Percentiles rank a stretch among this genome's conserved stretches.
These are phyloP conservation scores for Phaeoacremonium minimum DNA, from an alignment of 2,329 filamentous ascomycete species.

Conservation along the genomic window DNA sequence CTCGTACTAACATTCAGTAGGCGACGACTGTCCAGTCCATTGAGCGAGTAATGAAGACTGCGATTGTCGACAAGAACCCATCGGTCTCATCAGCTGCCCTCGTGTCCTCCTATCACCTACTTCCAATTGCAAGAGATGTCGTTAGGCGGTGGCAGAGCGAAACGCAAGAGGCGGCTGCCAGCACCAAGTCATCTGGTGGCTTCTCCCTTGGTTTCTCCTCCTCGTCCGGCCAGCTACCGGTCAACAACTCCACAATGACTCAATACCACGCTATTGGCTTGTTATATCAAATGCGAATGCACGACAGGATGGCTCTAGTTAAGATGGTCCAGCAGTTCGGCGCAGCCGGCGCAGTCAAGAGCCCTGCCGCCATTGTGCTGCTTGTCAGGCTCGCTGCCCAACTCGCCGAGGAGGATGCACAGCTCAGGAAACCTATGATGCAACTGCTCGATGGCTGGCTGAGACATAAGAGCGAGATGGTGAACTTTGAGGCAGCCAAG, in stretches of 20 bases:
- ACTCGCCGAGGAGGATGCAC: conserved; percentile 86
- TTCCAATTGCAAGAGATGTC: conserved; percentile 92
- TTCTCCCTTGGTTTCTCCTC: conserved; percentile 92
- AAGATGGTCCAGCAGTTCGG: conserved; percentile 99
- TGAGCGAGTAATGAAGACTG: conserved; percentile 97
- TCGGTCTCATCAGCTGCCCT: conserved; percentile 95
- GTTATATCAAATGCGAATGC: conserved; percentile 94
- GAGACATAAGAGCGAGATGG: conserved; percentile 98
- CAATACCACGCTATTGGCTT: conserved; percentile 98
- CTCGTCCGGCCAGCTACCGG: conserved; percentile 66
- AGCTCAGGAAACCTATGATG: conserved; percentile 93
- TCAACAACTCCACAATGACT: conserved; percentile 94
- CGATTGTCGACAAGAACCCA: conserved; percentile 97
- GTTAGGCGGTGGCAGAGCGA: conserved; percentile 98
- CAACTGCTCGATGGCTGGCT: conserved; percentile 93
- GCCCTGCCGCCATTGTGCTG: conserved; percentile 86
- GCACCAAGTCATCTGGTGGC: conserved; percentile 80
- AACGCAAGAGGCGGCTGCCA: conserved; percentile 92
- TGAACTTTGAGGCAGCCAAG: conserved; percentile 98
- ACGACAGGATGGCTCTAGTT: conserved; percentile 96
- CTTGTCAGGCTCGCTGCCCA: conserved; percentile 89
- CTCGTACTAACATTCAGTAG: conserved; percentile 37
- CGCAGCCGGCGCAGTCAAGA: conserved; percentile 87
- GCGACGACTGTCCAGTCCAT: conserved; percentile 95
- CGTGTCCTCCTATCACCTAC: conserved; percentile 94